Evolutionary conservation across 202 grass and related monocot species (phyloP).

Genomic region (Miscanthus sacchariflorus): DNA sequence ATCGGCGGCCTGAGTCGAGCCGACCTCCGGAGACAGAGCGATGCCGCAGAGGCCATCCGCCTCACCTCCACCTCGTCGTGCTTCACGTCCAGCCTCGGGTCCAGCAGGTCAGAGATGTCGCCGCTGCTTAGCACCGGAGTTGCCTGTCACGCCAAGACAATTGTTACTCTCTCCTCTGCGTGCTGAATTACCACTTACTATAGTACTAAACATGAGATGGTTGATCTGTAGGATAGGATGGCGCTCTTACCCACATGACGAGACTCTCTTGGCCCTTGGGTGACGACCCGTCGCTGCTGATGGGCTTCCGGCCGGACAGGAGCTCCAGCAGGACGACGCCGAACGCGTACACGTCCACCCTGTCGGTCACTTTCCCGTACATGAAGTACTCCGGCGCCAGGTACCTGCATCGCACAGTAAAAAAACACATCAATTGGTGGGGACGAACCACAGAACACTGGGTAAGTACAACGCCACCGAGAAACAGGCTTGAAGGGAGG

Average conservation of each 20-base stretch:
- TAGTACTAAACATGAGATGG: background rate
- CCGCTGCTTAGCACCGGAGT: constrained; percentile 72
- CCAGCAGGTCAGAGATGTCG: constrained; percentile 67
- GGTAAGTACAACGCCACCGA: background rate
- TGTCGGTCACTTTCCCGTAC: constrained; percentile 91
- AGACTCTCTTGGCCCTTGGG: constrained; percentile 82
- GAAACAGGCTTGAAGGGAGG: background rate
- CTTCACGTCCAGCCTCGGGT: constrained; percentile 71
- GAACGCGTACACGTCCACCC: constrained; percentile 95
- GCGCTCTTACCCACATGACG: constrained; percentile 88
- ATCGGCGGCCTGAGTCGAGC: constrained; percentile 82
- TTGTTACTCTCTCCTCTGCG: background rate
- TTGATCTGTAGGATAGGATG: background rate
- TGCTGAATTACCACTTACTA: background rate
- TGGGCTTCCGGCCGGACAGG: constrained; percentile 82
- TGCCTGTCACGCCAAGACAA: constrained; percentile 54
- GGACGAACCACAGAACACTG: background rate
- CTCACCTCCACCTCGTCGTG: constrained; percentile 63
- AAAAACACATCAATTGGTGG: background rate
- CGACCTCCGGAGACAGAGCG: constrained; percentile 79
- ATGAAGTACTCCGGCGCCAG: constrained; percentile 99
- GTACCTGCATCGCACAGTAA: constrained; percentile 53
- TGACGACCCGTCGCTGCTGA: constrained; percentile 59
- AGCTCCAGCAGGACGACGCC: constrained; percentile 98
- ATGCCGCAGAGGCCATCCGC: constrained; percentile 70